phyloP scores from a whole-genome alignment of 768 basidiomycete species.

The Naematelia aurantialba region DNA sequence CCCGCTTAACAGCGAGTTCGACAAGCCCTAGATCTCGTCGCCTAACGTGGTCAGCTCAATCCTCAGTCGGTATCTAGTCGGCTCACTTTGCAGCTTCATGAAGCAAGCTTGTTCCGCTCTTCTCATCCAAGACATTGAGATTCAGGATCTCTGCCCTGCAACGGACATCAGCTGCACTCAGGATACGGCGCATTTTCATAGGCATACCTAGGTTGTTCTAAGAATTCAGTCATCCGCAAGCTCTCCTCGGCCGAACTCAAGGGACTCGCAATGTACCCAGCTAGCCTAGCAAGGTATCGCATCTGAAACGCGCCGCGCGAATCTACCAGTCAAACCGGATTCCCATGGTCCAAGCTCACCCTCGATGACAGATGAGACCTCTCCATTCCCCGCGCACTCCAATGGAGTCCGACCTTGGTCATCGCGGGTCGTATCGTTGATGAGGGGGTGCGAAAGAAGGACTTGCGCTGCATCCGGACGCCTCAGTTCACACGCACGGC shows the following conservation, averaged over 20 bases:
- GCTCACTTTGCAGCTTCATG: conserved; percentile 69
- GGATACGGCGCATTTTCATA: conserved; percentile 14
- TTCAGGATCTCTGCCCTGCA: conserved; percentile 68
- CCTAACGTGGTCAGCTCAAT: conserved; percentile 37
- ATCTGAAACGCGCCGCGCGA: conserved; percentile 62
- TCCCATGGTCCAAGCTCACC: conserved; percentile 17
- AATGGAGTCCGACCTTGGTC: conserved; percentile 62
- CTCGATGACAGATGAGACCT: conserved; percentile 64
- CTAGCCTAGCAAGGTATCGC: conserved; percentile 68
- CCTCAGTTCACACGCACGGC: conserved; percentile 54
- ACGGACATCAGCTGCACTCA: conserved; percentile 57
- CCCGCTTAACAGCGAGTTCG: conserved; percentile 76
- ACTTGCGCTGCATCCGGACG: conserved; percentile 66
- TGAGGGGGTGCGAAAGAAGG: conserved; percentile 70
- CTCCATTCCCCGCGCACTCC: conserved; percentile 70
- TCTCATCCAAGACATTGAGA: conserved; percentile 73
- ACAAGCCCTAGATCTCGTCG: conserved; percentile 75
- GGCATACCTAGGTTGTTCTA: conserved; percentile 35
- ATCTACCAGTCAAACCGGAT: conserved; percentile 54
- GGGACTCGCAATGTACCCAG: conserved; percentile 63
- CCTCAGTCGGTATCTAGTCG: background rate
- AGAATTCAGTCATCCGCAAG: conserved; percentile 28
- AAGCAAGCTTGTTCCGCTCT: conserved; percentile 70
- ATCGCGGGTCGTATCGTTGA: conserved; percentile 75
- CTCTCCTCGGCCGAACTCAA: conserved; percentile 48